Evolutionary conservation across 345 rosid species (phyloP).

Genomic region (Dipteronia dyeriana): DNA sequence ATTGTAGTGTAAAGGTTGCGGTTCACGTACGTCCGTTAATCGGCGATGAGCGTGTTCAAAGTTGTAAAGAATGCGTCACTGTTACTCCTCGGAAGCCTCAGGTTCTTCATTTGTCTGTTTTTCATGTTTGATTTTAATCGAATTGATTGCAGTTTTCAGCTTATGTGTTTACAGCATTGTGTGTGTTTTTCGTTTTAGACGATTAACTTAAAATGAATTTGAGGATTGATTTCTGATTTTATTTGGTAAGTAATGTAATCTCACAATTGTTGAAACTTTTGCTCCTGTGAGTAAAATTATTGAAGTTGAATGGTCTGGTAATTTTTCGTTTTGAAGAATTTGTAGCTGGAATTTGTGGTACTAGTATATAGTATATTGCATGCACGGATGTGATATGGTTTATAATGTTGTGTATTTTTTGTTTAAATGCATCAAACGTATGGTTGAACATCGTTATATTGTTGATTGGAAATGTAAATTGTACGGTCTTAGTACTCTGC

Average conservation of each 20-base stretch:
- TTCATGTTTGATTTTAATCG: not conserved
- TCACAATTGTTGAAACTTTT: not conserved
- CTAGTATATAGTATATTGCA: not conserved
- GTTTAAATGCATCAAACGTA: not conserved
- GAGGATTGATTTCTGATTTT: not conserved
- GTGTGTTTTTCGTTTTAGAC: not conserved
- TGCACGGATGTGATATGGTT: not conserved
- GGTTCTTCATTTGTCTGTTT: conserved; percentile 26
- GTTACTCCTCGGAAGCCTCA: conserved; percentile 71
- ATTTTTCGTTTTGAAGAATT: not conserved
- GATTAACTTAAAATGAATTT: not conserved
- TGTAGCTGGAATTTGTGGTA: not conserved
- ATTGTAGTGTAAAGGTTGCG: conserved; percentile 74
- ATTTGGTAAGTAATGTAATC: not conserved
- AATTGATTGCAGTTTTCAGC: not conserved
- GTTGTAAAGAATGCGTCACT: conserved; percentile 75
- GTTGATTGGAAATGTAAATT: not conserved
- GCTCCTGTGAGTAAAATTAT: too few relatives aligned
- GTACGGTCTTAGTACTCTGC: too few relatives aligned
- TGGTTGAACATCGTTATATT: not conserved
- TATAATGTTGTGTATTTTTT: not conserved
- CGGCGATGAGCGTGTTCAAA: conserved; percentile 67
- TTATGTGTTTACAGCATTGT: not conserved
- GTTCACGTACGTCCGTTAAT: conserved; percentile 77
- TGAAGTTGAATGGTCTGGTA: too few relatives aligned